Base-by-base conservation (phyloP, 768 basidiomycete species). In the Leucocoprinus leucothites region DNA sequence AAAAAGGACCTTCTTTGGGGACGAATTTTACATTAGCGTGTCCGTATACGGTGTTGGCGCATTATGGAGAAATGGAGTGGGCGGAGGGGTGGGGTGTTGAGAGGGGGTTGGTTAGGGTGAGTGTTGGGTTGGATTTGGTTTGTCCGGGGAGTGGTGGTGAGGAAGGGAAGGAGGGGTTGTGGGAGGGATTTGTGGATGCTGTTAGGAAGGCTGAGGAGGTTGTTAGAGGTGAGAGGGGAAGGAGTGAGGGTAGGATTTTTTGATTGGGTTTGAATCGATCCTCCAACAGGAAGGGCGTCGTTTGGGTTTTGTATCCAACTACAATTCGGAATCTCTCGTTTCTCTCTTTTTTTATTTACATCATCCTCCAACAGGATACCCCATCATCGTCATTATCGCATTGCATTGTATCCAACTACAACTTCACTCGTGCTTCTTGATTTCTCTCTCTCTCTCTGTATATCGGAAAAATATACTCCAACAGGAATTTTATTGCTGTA, bases 1-100 rank as follows among this genome's bases (percentile, higher is more conserved):
- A 81, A 60, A 99, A 98, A 67, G 96, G 96, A 2, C 96, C 96
- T 0, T 87, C 86, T 64, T 78, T 92, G 8, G 96, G 96, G 1
- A 98, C 96, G 19, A 97, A 93, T 77, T 98, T 98, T 68, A 98
- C 96, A 1, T 79, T 98, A 26, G 93, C 94, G 28, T 94, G 86
- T 61, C 96, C 95, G 22, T 98, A 92, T 67, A 91, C 92, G 9
- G 85, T 98, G 56, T 76, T 99, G 22, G 96, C 91, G 35, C 96
- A 98, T 69, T 98, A 84, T 61, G 65, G 72, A 0, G 96, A 99
- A 70, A 72, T 96, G 58, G 91, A 89, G 35, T 99, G 96, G 96
- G 96, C 95, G 14, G 86, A 82, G 48, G 72, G 77, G 58, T 96
- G 82, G 70, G 94, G 91, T 18, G 91, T 99, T 11, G 91, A 96